Evolutionary conservation across 2,329 filamentous ascomycete genomes (phyloP).

Genomic region (Hymenoscyphus fructigenus): DNA sequence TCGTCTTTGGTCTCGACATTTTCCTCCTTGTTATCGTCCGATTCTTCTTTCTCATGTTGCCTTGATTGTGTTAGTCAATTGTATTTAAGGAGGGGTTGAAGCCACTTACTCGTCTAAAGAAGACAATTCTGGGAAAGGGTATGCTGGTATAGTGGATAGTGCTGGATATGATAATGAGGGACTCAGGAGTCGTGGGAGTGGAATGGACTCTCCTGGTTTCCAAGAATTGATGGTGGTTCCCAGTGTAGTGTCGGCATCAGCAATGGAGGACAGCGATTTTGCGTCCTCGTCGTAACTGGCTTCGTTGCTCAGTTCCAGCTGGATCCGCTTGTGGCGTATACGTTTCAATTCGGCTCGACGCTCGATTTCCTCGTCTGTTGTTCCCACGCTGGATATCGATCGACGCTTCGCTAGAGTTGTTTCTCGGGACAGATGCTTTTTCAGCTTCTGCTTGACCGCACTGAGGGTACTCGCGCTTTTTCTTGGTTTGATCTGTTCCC

Average conservation of each 20-base stretch:
- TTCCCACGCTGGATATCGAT: constrained; percentile 44
- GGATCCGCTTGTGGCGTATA: constrained; percentile 56
- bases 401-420: constrained; percentile 40
- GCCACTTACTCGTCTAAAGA: constrained; percentile 22
- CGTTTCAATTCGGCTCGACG: constrained; percentile 56
- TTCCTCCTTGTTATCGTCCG: neutral
- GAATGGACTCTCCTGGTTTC: constrained; percentile 19
- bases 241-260: constrained; percentile 10
- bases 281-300: constrained; percentile 41
- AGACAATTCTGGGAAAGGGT: constrained; percentile 10
- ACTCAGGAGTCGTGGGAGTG: constrained; percentile 14
- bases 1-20: neutral
- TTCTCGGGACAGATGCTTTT: constrained; percentile 46
- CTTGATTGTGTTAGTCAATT: neutral
- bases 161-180: constrained; percentile 14
- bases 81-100: neutral
- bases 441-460: constrained; percentile 42
- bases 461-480: constrained; percentile 43
- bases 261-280: constrained; percentile 28
- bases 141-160: neutral
- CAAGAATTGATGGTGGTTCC: constrained; percentile 13
- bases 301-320: constrained; percentile 54
- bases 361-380: constrained; percentile 53
- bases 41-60: constrained; percentile 9
- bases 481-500: constrained; percentile 45